phyloP scores from a whole-genome alignment of 2,329 filamentous ascomycete genomes.

The Curvularia sp. region DNA sequence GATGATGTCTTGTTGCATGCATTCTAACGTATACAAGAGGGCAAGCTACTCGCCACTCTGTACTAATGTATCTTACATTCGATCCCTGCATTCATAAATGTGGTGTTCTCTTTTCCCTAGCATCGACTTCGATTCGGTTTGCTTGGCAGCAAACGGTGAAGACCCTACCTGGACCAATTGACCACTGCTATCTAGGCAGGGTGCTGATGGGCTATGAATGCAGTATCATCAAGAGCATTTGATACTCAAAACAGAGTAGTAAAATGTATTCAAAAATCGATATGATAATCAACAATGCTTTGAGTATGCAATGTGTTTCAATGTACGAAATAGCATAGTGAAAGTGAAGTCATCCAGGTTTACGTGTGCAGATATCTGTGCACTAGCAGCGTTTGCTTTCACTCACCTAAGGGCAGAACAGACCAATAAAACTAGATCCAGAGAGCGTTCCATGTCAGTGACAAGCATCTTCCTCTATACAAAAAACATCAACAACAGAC shows the following conservation, averaged over 20 bases:
- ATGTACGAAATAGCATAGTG: not conserved
- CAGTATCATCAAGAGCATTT: not conserved
- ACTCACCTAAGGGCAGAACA: not conserved
- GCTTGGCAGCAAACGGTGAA: not conserved
- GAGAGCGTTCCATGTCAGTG: too few species aligned
- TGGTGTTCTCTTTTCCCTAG: not conserved
- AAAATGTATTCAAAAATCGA: not conserved
- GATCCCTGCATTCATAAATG: not conserved
- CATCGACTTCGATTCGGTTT: not conserved
- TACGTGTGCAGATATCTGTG: not conserved
- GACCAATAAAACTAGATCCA: too few species aligned
- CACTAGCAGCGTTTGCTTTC: not conserved
- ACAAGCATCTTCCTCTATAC: too few species aligned
- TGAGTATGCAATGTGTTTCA: not conserved
- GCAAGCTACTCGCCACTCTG: not conserved
- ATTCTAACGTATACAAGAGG: not conserved
- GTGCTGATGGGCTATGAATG: not conserved
- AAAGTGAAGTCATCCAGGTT: not conserved
- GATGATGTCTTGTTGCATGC: not conserved
- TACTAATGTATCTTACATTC: not conserved
- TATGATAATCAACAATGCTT: not conserved
- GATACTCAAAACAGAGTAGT: not conserved
- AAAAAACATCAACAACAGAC: too few species aligned
- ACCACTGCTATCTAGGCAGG: not conserved
- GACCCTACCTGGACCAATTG: not conserved